Percentiles rank a stretch among this genome's conserved stretches.
phyloP scores from a whole-genome alignment of 2,329 filamentous ascomycete species.

The Phialophora tarda region DNA sequence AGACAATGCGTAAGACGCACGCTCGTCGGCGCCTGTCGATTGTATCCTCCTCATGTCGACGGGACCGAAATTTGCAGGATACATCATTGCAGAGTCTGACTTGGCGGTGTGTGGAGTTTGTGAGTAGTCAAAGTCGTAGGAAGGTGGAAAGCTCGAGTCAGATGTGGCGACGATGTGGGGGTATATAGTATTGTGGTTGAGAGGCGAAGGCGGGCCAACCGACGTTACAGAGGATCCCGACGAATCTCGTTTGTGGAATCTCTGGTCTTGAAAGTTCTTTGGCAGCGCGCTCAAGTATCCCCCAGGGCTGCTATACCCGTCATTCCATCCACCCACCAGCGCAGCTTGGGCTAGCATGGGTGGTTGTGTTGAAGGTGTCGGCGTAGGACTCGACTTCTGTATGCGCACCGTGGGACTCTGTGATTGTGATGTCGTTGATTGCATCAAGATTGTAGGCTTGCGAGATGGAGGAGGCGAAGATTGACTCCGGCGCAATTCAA shows the following conservation, averaged over 20 bases:
- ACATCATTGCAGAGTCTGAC: conserved; percentile 60
- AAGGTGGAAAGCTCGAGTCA: conserved; percentile 52
- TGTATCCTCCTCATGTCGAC: conserved; percentile 67
- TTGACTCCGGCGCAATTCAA: conserved; percentile 8
- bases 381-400: conserved; percentile 34
- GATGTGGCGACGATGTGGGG: conserved; percentile 53
- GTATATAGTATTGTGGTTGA: conserved; percentile 45
- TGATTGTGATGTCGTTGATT: conserved; percentile 26
- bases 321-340: conserved; percentile 37
- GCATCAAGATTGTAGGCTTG: conserved; percentile 31
- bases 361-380: conserved; percentile 31
- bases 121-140: conserved; percentile 45
- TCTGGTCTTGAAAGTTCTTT: conserved; percentile 38
- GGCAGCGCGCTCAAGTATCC: conserved; percentile 38
- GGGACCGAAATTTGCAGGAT: conserved; percentile 56
- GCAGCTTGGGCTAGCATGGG: conserved; percentile 37
- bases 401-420: conserved; percentile 35
- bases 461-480: conserved; percentile 28
- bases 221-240: conserved; percentile 54
- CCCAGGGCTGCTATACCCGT: conserved; percentile 29
- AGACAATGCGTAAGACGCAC: conserved; percentile 59
- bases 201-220: conserved; percentile 51
- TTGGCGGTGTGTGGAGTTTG: conserved; percentile 47
- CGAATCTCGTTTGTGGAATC: conserved; percentile 49
- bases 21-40: conserved; percentile 54